These are phyloP conservation scores for Przewalskia tangutica DNA, from an alignment of 257 asterid genomes.

Conservation along the genomic window DNA sequence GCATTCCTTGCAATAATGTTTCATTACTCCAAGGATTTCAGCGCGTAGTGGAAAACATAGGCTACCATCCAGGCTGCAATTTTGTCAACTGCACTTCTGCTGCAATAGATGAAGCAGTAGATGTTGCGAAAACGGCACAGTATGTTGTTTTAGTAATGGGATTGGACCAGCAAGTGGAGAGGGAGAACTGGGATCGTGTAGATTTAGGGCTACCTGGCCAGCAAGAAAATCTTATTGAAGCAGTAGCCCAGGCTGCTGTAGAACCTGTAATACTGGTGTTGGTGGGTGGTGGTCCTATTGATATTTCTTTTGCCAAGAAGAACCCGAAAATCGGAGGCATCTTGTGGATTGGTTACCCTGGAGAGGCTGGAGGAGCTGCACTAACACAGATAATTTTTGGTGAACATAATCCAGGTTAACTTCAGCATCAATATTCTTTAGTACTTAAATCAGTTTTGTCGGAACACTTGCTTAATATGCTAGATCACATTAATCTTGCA, in stretches of 20 bases:
- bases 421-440: neutral
- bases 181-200: constrained; percentile 40
- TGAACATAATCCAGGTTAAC: constrained; percentile 53
- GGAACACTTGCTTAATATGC: neutral
- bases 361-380: constrained; percentile 65
- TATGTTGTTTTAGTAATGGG: constrained; percentile 56
- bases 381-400: constrained; percentile 48
- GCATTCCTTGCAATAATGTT: constrained; percentile 42
- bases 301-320: constrained; percentile 48
- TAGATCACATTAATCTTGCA: constrained; percentile 1
- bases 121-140: constrained; percentile 30
- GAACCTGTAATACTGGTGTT: constrained; percentile 41
- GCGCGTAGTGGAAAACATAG: constrained; percentile 6
- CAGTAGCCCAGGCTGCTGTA: constrained; percentile 34
- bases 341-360: constrained; percentile 71
- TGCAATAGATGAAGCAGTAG: constrained; percentile 23
- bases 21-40: constrained; percentile 48
- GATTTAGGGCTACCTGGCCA: constrained; percentile 48
- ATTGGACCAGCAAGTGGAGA: constrained; percentile 49
- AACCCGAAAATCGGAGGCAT: constrained; percentile 49
- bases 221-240: constrained; percentile 32
- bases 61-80: constrained; percentile 38
- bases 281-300: constrained; percentile 50
- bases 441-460: neutral
- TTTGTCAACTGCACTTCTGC: constrained; percentile 34